phyloP scores from a whole-genome alignment of 148 eudicot genomes.

The Spergularia marina region DNA sequence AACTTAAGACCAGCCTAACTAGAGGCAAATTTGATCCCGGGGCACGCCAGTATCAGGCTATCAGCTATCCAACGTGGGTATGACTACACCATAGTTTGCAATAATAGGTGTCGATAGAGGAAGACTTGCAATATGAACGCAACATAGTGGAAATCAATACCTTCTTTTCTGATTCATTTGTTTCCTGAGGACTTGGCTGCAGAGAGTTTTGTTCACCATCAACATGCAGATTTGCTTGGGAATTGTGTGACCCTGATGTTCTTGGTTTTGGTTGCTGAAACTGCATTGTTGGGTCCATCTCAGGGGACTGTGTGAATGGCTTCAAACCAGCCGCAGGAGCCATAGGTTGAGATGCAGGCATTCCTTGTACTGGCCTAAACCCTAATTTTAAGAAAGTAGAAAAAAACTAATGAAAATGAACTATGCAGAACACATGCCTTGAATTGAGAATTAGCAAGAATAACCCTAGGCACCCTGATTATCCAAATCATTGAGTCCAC shows the following conservation, averaged over 20 bases:
- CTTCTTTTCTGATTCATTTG: slow-evolving; percentile 54
- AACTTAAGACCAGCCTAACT: background rate
- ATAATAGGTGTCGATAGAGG: background rate
- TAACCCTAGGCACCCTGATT: background rate
- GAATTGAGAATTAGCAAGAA: background rate
- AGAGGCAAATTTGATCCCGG: background rate
- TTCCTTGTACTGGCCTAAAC: slow-evolving; percentile 64
- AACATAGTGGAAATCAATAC: slow-evolving; percentile 31
- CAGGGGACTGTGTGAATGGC: slow-evolving; percentile 53
- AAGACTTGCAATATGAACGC: slow-evolving; percentile 6
- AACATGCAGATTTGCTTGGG: slow-evolving; percentile 40
- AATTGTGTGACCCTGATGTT: slow-evolving; percentile 37
- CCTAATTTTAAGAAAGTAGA: slow-evolving; percentile 37
- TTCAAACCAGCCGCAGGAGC: slow-evolving; percentile 54
- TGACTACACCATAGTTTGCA: background rate
- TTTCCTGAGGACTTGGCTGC: slow-evolving; percentile 38
- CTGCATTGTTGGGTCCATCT: slow-evolving; percentile 43
- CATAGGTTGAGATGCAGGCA: slow-evolving; percentile 46
- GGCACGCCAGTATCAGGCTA: background rate
- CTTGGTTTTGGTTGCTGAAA: slow-evolving; percentile 53
- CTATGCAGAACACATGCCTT: background rate
- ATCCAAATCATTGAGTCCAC: background rate
- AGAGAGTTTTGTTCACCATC: slow-evolving; percentile 46
- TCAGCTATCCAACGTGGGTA: background rate
- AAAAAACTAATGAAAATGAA: slow-evolving; percentile 9